Conservation (phyloP, 495 filamentous ascomycete genomes). For the Elasticomyces elasticus region DNA sequence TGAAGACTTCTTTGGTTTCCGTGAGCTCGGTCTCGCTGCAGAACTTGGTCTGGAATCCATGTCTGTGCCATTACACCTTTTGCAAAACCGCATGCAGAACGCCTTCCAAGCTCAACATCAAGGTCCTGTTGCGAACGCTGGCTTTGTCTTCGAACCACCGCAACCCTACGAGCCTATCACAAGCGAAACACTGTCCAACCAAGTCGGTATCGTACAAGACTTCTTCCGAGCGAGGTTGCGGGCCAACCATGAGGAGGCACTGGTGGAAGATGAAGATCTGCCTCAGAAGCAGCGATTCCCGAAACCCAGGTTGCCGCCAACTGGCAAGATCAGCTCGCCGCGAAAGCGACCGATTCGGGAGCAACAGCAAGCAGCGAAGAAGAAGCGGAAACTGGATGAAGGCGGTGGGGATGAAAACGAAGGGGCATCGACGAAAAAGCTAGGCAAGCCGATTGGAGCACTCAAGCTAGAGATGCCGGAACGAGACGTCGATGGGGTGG, state of each 20-base stretch:
- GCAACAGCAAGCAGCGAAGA: constrained; percentile 60
- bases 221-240: constrained; percentile 86
- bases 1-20: constrained; percentile 98
- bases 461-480: constrained; percentile 31
- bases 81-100: constrained; percentile 80
- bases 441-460: constrained; percentile 27
- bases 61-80: constrained; percentile 84
- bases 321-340: constrained; percentile 85
- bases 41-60: constrained; percentile 79
- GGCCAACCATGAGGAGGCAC: constrained; percentile 65
- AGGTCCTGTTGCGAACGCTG: constrained; percentile 41
- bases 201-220: constrained; percentile 76
- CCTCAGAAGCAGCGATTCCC: constrained; percentile 82
- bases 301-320: constrained; percentile 87
- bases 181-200: constrained; percentile 57
- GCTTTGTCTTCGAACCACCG: constrained; percentile 59
- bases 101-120: constrained; percentile 68
- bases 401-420: constrained; percentile 17
- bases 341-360: constrained; percentile 77
- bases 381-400: constrained; percentile 45
- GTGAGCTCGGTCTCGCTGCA: constrained; percentile 80
- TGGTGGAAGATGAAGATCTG: constrained; percentile 91
- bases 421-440: constrained; percentile 10
- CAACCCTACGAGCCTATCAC: constrained; percentile 71
- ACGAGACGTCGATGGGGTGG: constrained; percentile 15